Evolutionary conservation across 2,329 filamentous ascomycete genomes (phyloP).

Genomic region (Ascochyta lentis): DNA sequence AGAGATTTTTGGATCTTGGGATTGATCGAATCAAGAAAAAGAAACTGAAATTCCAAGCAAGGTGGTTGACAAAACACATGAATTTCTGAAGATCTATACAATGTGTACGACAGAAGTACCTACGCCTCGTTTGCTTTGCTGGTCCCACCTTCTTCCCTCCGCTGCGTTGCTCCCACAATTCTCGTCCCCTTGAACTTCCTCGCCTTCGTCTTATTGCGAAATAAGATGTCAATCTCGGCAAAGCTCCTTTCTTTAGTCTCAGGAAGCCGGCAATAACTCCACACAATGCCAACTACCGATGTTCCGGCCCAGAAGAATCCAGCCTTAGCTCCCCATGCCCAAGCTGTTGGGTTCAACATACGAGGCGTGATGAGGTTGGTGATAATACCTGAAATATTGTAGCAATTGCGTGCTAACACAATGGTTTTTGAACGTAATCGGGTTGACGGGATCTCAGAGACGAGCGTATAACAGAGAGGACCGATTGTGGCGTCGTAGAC

Average conservation of each 20-base stretch:
- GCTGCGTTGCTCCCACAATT: background rate
- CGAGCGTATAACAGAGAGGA: conserved; percentile 67
- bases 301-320: conserved; percentile 86
- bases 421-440: conserved; percentile 87
- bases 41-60: no score
- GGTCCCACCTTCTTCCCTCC: background rate
- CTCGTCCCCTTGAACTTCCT: conserved; percentile 21
- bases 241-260: conserved; percentile 80
- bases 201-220: conserved; percentile 60
- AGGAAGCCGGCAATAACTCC: conserved; percentile 78
- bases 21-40: no score
- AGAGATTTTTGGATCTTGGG: no score
- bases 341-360: conserved; percentile 57
- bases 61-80: background rate
- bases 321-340: conserved; percentile 83
- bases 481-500: conserved; percentile 24
- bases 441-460: conserved; percentile 79
- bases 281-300: conserved; percentile 75
- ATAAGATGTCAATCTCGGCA: conserved; percentile 81
- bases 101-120: background rate
- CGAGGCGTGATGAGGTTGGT: conserved; percentile 78
- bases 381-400: conserved; percentile 78
- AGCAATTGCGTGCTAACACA: conserved; percentile 77
- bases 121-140: background rate
- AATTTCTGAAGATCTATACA: background rate